Evolutionary conservation across 176 grass and related monocot genomes (phyloP).

Genomic region (Ananas comosus): DNA sequence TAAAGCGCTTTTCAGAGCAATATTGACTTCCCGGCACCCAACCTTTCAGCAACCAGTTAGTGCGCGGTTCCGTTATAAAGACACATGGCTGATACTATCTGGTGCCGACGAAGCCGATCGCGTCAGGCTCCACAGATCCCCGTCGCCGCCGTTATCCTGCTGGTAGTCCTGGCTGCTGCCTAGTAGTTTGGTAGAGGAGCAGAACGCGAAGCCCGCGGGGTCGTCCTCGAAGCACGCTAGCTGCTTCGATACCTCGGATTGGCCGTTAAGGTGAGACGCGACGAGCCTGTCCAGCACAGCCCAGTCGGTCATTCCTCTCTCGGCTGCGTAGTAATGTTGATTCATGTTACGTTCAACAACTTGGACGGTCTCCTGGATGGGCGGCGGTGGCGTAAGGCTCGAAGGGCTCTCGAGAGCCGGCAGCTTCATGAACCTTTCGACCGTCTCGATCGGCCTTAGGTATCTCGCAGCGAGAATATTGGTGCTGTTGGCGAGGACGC

Average conservation of each 20-base stretch:
- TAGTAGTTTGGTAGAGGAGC: slow-evolving; percentile 20
- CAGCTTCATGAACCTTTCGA: slow-evolving; percentile 74
- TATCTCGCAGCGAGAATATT: slow-evolving; percentile 24
- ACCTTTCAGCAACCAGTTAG: neutral
- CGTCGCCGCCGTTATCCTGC: slow-evolving; percentile 21
- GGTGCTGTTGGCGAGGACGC: neutral
- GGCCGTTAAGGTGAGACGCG: slow-evolving; percentile 85
- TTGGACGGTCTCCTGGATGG: slow-evolving; percentile 2
- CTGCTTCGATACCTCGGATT: slow-evolving; percentile 40
- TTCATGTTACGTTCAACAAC: neutral
- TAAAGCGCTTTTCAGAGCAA: neutral
- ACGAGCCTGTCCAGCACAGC: slow-evolving; percentile 84
- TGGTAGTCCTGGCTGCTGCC: neutral
- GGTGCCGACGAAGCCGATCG: slow-evolving; percentile 28
- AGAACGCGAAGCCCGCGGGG: slow-evolving; percentile 26
- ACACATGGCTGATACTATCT: slow-evolving; percentile 34
- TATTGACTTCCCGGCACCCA: neutral
- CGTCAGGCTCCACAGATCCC: slow-evolving; percentile 85
- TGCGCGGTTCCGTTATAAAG: slow-evolving; percentile 20
- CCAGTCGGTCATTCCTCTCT: slow-evolving; percentile 50
- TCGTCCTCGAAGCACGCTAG: slow-evolving; percentile 47
- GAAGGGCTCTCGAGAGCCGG: slow-evolving; percentile 71
- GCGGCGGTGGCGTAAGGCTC: slow-evolving; percentile 10
- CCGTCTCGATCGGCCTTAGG: slow-evolving; percentile 56
- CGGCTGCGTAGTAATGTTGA: neutral